A percentile compares a stretch with the other conserved stretches of the same genome.
phyloP scores from a whole-genome alignment of 768 basidiomycete genomes.

The Clathrus columnatus region DNA sequence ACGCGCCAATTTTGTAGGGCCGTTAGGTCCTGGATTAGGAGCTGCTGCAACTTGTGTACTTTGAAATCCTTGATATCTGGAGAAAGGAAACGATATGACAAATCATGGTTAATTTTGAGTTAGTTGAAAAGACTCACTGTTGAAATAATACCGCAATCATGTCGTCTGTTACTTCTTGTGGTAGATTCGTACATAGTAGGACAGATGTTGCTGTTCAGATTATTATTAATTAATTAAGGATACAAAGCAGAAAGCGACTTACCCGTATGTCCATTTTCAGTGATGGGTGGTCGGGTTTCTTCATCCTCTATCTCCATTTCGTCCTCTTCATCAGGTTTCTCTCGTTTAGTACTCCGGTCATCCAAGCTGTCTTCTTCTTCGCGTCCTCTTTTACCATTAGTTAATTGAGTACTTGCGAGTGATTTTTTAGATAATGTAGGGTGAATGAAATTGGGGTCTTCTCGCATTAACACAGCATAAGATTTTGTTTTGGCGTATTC shows the following conservation, averaged over 20 bases:
- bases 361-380: constrained; percentile 49
- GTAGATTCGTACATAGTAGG: constrained; percentile 76
- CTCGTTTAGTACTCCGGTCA: constrained; percentile 55
- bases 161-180: constrained; percentile 82
- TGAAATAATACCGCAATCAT: constrained; percentile 84
- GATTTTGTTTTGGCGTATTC: constrained; percentile 87
- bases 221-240: constrained; percentile 42
- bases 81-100: background rate
- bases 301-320: constrained; percentile 97
- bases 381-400: constrained; percentile 45
- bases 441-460: constrained; percentile 75
- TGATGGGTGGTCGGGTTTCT: constrained; percentile 26
- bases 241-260: constrained; percentile 27
- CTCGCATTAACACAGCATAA: constrained; percentile 67
- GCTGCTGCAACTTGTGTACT: constrained; percentile 61
- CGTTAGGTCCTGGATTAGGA: constrained; percentile 55
- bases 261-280: constrained; percentile 40
- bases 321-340: constrained; percentile 58
- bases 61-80: constrained; percentile 79
- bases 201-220: constrained; percentile 52
- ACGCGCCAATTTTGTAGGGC: constrained; percentile 70
- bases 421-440: constrained; percentile 49
- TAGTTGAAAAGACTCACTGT: constrained; percentile 54
- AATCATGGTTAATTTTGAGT: constrained; percentile 7
- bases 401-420: constrained; percentile 6